Percentiles rank a stretch among this genome's conserved stretches.
Conservation (phyloP, 2,329 filamentous ascomycete genomes). For the Botrytis cinerea region DNA sequence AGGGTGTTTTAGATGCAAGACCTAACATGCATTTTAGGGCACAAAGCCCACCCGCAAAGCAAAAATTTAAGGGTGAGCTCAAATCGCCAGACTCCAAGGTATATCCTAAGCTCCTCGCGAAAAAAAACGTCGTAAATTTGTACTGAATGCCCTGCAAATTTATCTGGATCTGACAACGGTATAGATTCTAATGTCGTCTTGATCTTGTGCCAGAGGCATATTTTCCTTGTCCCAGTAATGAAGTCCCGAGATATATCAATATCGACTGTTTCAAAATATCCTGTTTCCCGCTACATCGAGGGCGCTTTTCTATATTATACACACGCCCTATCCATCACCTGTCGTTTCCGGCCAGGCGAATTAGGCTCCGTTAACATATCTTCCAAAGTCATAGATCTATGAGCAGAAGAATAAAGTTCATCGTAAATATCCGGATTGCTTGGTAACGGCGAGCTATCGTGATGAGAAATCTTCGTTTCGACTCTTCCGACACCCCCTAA, state of each 20-base stretch:
- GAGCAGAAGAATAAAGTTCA: conserved; percentile 1
- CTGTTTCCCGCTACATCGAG: neutral
- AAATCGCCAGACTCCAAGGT: neutral
- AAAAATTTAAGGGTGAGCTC: neutral
- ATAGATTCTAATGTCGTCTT: neutral
- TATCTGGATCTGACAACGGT: neutral
- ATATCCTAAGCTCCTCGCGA: neutral
- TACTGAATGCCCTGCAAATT: neutral
- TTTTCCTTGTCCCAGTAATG: neutral
- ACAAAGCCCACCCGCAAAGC: neutral
- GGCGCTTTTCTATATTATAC: neutral
- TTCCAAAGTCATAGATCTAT: conserved; percentile 12
- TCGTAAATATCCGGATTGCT: neutral
- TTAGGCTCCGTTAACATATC: neutral
- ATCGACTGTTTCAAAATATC: too few species aligned
- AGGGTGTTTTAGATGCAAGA: neutral
- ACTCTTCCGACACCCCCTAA: conserved; percentile 5
- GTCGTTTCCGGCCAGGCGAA: neutral
- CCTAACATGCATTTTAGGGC: neutral
- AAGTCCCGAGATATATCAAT: neutral
- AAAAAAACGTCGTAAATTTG: neutral
- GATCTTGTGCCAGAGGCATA: neutral
- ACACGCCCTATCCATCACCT: neutral
- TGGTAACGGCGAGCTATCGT: conserved; percentile 7
- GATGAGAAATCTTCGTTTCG: conserved; percentile 12